A percentile compares a stretch with the other conserved stretches of the same genome.
phyloP scores from a whole-genome alignment of 495 filamentous ascomycete species.

The Annulohypoxylon moriforme region DNA sequence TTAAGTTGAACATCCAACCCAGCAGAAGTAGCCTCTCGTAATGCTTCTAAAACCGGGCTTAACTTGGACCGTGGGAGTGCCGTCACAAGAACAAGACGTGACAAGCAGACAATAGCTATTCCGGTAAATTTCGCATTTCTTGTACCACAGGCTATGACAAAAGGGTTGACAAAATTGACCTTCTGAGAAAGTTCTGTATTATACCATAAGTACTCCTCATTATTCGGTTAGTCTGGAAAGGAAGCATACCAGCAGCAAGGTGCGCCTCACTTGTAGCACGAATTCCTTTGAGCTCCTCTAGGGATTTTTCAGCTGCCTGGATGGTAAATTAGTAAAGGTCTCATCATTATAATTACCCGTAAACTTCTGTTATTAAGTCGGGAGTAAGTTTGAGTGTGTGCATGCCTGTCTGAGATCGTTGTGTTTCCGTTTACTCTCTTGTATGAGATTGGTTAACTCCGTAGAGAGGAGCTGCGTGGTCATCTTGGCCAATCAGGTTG shows the following conservation, averaged over 20 bases:
- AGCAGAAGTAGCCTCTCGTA: conserved; percentile 79
- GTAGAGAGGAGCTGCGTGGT: conserved; percentile 89
- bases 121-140: conserved; percentile 89
- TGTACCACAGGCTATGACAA: conserved; percentile 89
- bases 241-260: conserved; percentile 77
- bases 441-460: conserved; percentile 91
- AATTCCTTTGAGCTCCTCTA: conserved; percentile 87
- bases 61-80: conserved; percentile 78
- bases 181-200: conserved; percentile 80
- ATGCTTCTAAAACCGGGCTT: conserved; percentile 84
- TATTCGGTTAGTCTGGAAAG: conserved; percentile 1
- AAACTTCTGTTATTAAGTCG: not conserved
- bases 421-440: conserved; percentile 95
- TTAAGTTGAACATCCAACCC: conserved; percentile 95
- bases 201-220: conserved; percentile 41
- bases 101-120: conserved; percentile 86
- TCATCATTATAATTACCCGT: conserved; percentile 35
- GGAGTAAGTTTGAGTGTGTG: conserved; percentile 1
- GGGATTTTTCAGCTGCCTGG: conserved; percentile 94
- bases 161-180: conserved; percentile 87
- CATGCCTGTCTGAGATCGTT: conserved; percentile 84
- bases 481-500: conserved; percentile 69
- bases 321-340: conserved; percentile 13
- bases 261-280: conserved; percentile 83
- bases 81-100: conserved; percentile 83